phyloP scores from a whole-genome alignment of 805 yeast species.

The Starmerella asiatica region DNA sequence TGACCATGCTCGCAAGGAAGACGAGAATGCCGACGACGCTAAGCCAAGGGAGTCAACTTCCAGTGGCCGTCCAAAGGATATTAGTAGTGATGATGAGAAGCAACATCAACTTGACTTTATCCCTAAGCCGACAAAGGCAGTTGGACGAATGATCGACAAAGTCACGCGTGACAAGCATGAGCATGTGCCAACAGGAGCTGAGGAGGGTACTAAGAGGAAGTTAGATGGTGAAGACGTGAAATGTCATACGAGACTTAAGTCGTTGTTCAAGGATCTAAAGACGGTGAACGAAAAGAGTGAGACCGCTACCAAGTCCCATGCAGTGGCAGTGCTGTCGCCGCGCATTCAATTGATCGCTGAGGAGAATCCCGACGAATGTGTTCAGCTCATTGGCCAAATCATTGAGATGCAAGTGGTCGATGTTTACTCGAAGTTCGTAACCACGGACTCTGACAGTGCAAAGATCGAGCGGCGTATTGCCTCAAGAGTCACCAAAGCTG shows the following conservation, averaged over 20 bases:
- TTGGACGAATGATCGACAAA: not conserved
- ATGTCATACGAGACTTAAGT: slow-evolving; percentile 5
- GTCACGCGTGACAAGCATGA: not conserved
- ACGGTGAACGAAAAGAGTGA: slow-evolving; percentile 27
- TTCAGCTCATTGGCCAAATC: slow-evolving; percentile 59
- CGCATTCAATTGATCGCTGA: slow-evolving; percentile 60
- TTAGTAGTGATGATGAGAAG: not conserved
- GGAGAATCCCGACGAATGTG: slow-evolving; percentile 41
- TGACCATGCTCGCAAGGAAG: slow-evolving; percentile 7
- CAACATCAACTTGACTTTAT: not conserved
- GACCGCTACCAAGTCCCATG: slow-evolving; percentile 38
- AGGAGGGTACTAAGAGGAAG: not conserved
- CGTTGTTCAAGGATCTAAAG: slow-evolving; percentile 33
- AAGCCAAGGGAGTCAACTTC: not conserved
- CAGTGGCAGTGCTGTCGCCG: slow-evolving; percentile 60
- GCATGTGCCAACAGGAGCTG: too few species aligned
- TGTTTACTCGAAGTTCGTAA: slow-evolving; percentile 36
- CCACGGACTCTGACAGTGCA: slow-evolving; percentile 31
- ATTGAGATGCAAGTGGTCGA: slow-evolving; percentile 58
- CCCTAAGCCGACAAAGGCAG: not conserved
- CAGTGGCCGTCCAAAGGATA: not conserved
- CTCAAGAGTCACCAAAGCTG: slow-evolving; percentile 52
- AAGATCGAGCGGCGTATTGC: slow-evolving; percentile 58
- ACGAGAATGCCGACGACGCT: not conserved
- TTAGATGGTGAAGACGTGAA: not conserved